These are phyloP conservation scores for Ricinus communis DNA, from an alignment of 345 rosid species.

Conservation along the genomic window DNA sequence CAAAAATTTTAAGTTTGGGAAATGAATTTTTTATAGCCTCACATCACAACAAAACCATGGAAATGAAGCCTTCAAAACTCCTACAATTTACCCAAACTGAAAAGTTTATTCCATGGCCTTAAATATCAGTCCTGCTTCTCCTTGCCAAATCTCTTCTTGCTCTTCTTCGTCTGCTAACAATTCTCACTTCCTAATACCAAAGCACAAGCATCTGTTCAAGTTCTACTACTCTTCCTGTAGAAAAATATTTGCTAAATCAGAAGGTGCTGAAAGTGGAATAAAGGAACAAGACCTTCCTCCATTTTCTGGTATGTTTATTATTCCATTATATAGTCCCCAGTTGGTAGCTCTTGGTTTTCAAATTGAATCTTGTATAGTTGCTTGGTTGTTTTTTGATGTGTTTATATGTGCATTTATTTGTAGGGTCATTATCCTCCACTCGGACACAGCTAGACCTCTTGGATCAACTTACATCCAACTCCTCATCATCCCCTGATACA, in stretches of 20 bases:
- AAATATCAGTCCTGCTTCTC: constrained; percentile 27
- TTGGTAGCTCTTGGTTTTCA: too few relatives aligned
- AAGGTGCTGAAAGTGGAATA: constrained; percentile 36
- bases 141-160: constrained; percentile 28
- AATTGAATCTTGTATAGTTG: too few relatives aligned
- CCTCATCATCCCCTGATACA: constrained; percentile 38
- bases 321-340: too few relatives aligned
- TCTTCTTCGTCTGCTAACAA: constrained; percentile 9
- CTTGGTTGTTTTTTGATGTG: background rate
- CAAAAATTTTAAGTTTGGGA: background rate
- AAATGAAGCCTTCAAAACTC: background rate
- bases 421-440: constrained; percentile 66
- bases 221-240: constrained; percentile 19
- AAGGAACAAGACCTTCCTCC: constrained; percentile 44
- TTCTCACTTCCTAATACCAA: constrained; percentile 21
- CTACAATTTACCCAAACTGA: background rate
- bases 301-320: constrained; percentile 37
- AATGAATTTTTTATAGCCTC: background rate
- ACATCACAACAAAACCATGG: background rate
- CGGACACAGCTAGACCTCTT: constrained; percentile 72
- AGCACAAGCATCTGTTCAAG: constrained; percentile 23
- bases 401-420: background rate
- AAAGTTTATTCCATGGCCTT: constrained; percentile 35
- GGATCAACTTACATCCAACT: constrained; percentile 62
- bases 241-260: constrained; percentile 43